These are phyloP conservation scores for Ophiocytium majus DNA, from an alignment of 352 stramenopile species.

Conservation along the genomic window DNA sequence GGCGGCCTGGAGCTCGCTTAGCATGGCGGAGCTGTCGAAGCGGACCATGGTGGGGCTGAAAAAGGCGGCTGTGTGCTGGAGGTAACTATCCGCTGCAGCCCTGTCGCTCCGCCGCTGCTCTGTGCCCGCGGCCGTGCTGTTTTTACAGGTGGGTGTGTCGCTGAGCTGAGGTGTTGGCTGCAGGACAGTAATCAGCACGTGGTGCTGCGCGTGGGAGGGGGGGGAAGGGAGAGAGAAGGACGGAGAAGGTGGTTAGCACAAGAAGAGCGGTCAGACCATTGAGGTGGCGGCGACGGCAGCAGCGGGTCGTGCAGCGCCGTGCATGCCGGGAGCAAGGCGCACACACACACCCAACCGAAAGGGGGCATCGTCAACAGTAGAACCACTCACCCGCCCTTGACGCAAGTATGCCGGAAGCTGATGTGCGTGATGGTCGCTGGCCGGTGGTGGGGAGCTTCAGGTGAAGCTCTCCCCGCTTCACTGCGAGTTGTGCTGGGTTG, in stretches of 20 bases:
- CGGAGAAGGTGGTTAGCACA: background rate
- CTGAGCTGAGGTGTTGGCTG: too few species aligned
- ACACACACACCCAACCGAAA: conserved; percentile 7
- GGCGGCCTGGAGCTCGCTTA: background rate
- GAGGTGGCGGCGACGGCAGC: too few species aligned
- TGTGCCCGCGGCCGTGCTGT: too few species aligned
- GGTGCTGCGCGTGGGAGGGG: conserved; percentile 14
- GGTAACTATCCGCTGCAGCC: background rate
- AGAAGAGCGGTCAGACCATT: background rate
- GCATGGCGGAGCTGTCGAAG: conserved; percentile 34
- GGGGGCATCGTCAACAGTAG: background rate
- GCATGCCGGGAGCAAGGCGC: background rate
- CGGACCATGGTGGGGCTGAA: background rate
- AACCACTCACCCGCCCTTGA: conserved; percentile 35
- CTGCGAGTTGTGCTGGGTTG: too few species aligned
- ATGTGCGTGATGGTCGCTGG: conserved; percentile 44
- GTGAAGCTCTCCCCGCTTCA: too few species aligned
- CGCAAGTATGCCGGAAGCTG: conserved; percentile 42
- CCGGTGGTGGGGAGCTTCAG: background rate
- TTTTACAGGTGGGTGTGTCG: too few species aligned
- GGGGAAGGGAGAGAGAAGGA: conserved; percentile 16
- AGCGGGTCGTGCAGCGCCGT: too few species aligned
- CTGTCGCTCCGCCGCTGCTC: too few species aligned
- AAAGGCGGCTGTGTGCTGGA: background rate
- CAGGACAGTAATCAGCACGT: conserved; percentile 22